Evolutionary conservation across 352 stramenopile species (phyloP).

Genomic region (Globisporangium emineosum): DNA sequence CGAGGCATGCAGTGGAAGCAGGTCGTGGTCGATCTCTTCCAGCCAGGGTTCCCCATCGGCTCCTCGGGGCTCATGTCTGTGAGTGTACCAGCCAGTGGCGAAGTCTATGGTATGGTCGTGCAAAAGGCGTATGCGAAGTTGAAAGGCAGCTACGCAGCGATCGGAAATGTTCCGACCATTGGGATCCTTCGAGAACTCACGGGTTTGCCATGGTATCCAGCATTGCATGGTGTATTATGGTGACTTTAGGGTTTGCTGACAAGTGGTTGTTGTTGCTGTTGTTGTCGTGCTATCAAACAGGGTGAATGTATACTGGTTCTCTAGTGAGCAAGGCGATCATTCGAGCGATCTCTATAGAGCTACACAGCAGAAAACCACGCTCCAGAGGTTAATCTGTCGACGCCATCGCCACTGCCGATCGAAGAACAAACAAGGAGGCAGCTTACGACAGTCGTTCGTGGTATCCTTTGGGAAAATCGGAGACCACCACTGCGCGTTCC

Average conservation of each 20-base stretch:
- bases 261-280: not conserved
- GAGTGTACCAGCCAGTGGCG: conserved; percentile 19
- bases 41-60: conserved; percentile 36
- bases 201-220: conserved; percentile 36
- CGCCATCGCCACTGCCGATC: not conserved
- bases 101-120: conserved; percentile 37
- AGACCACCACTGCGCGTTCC: conserved; percentile 31
- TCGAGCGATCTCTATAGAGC: not conserved
- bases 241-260: not conserved
- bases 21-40: conserved; percentile 44
- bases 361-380: not conserved
- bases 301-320: conserved; percentile 1
- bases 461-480: conserved; percentile 27
- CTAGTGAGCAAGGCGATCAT: not conserved
- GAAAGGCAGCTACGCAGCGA: conserved; percentile 33
- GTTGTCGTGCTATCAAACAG: not conserved
- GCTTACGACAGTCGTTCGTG: conserved; percentile 13
- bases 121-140: conserved; percentile 66
- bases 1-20: conserved; percentile 28
- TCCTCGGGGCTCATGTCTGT: conserved; percentile 25
- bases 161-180: conserved; percentile 25
- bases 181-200: conserved; percentile 42
- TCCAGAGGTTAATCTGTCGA: conserved; percentile 10
- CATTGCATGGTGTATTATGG: not conserved
- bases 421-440: not conserved